Evolutionary conservation across 2,329 filamentous ascomycete genomes (phyloP).

Genomic region (Hymenoscyphus infarciens): DNA sequence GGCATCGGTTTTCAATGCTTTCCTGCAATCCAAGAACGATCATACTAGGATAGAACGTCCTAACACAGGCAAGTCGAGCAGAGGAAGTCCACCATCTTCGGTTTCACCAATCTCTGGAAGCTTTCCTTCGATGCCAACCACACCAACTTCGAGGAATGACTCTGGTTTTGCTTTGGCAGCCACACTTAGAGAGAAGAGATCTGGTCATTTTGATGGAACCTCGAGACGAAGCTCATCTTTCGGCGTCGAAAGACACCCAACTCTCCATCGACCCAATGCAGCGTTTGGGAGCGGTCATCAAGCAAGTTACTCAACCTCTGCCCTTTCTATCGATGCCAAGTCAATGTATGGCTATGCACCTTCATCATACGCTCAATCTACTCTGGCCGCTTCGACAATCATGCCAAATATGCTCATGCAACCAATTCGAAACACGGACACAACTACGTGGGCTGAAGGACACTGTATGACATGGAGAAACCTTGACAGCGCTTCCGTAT

Average conservation of each 20-base stretch:
- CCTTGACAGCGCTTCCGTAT: constrained; percentile 57
- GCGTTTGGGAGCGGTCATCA: constrained; percentile 69
- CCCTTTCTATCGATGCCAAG: constrained; percentile 37
- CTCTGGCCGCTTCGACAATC: constrained; percentile 77
- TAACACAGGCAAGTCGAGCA: constrained; percentile 65
- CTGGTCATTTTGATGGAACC: constrained; percentile 74
- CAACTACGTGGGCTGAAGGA: constrained; percentile 78
- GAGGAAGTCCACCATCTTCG: constrained; percentile 59
- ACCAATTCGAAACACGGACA: constrained; percentile 74
- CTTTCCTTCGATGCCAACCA: constrained; percentile 72
- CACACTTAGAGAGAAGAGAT: constrained; percentile 88
- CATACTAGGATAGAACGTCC: constrained; percentile 69
- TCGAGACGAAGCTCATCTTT: constrained; percentile 94
- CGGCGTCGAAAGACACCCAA: constrained; percentile 67
- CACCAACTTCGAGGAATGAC: constrained; percentile 82
- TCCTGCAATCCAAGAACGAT: constrained; percentile 71
- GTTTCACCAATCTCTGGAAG: constrained; percentile 73
- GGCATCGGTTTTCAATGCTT: constrained; percentile 84
- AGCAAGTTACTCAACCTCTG: constrained; percentile 67
- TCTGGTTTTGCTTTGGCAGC: constrained; percentile 84
- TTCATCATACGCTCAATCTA: constrained; percentile 82
- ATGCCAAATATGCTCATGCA: constrained; percentile 83
- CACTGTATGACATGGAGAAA: constrained; percentile 70
- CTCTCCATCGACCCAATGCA: constrained; percentile 64
- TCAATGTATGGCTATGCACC: constrained; percentile 65